These are phyloP conservation scores for Fusarium scirpi DNA, from an alignment of 2,329 filamentous ascomycete genomes.

Conservation along the genomic window DNA sequence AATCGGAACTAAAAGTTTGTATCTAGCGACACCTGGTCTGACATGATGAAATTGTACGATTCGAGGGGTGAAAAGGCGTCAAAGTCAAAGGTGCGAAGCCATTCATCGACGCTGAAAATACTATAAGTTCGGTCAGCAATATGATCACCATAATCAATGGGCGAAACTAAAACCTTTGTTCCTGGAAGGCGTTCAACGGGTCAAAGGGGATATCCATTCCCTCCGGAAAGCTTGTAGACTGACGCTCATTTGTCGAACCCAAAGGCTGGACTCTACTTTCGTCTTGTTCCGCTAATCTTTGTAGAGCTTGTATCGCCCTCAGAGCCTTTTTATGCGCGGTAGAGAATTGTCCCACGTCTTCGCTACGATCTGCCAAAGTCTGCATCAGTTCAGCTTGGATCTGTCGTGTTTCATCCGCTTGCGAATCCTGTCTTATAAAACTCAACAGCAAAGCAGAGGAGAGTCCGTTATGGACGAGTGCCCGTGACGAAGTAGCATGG, in stretches of 20 bases:
- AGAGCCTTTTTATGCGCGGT: conserved; percentile 29
- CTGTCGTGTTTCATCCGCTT: conserved; percentile 14
- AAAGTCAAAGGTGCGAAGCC: conserved; percentile 32
- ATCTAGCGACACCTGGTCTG: conserved; percentile 12
- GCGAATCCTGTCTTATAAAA: conserved; percentile 18
- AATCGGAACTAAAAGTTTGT: not conserved
- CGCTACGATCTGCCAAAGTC: conserved; percentile 11
- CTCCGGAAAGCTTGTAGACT: not conserved
- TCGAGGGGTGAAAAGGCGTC: conserved; percentile 27
- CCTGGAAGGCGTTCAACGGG: not conserved
- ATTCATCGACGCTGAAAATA: conserved; percentile 22
- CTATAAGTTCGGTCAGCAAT: not conserved
- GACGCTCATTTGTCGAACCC: not conserved
- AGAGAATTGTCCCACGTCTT: conserved; percentile 23
- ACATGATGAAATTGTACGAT: conserved; percentile 37
- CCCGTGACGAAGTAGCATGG: conserved; percentile 37
- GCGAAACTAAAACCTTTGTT: not conserved
- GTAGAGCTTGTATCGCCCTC: conserved; percentile 27
- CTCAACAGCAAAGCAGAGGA: conserved; percentile 33
- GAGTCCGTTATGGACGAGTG: conserved; percentile 39
- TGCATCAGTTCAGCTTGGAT: conserved; percentile 33
- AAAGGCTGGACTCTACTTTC: not conserved
- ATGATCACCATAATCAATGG: not conserved
- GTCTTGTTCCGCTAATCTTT: conserved; percentile 8
- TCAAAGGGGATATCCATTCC: not conserved